Evolutionary conservation across 2,329 filamentous ascomycete genomes (phyloP).

Genomic region (Penicillium capsulatum): DNA sequence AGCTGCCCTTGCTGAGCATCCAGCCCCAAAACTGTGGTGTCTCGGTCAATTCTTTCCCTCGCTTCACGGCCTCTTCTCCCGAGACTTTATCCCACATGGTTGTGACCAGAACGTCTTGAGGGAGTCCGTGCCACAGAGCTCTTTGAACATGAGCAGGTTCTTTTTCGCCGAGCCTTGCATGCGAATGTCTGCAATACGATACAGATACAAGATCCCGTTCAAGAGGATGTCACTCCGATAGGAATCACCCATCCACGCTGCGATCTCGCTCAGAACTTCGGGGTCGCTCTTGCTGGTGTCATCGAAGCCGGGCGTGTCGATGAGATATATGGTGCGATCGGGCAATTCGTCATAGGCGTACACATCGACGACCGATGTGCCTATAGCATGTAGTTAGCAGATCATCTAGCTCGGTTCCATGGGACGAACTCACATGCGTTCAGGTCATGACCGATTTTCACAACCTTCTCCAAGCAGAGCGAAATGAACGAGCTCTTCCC

Average conservation of each 20-base stretch:
- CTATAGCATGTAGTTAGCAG: too few relatives aligned
- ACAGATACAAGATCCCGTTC: constrained; percentile 38
- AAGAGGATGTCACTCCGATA: constrained; percentile 27
- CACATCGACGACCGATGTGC: constrained; percentile 12
- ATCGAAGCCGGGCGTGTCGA: constrained; percentile 45
- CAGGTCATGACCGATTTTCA: constrained; percentile 4
- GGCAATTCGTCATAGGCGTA: constrained; percentile 12
- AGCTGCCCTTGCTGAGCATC: constrained; percentile 1
- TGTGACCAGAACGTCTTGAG: constrained; percentile 35
- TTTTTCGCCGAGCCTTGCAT: constrained; percentile 31
- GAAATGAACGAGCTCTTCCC: constrained; percentile 42
- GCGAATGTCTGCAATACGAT: constrained; percentile 35
- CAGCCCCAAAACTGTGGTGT: constrained; percentile 8
- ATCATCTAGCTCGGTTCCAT: too few relatives aligned
- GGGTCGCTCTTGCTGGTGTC: constrained; percentile 36
- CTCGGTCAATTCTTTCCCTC: constrained; percentile 1
- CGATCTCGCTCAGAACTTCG: constrained; percentile 37
- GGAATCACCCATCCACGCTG: constrained; percentile 24
- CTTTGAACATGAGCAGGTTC: constrained; percentile 38
- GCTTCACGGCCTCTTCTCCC: neutral
- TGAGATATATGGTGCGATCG: constrained; percentile 22
- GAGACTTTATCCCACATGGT: constrained; percentile 32
- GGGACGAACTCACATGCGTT: constrained; percentile 18
- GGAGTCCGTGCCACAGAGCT: constrained; percentile 36
- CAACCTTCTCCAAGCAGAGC: constrained; percentile 10